Evolutionary conservation across 257 asterid species (phyloP).

Genomic region (Handroanthus guayacan): DNA sequence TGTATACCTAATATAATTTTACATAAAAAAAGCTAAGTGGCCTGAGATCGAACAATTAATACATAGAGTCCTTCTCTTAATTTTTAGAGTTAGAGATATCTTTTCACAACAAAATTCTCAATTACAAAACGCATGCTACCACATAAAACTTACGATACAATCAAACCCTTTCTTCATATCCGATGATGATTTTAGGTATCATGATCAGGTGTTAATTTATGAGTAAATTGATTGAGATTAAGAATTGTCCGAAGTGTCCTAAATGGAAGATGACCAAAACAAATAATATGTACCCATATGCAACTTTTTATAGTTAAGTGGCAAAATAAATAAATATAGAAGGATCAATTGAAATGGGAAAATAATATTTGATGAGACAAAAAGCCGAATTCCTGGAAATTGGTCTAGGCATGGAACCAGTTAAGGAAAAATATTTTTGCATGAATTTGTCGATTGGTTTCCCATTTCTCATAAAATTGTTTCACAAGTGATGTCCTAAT

Average conservation of each 20-base stretch:
- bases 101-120: too few species aligned
- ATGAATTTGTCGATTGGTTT: conserved; percentile 42
- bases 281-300: not conserved
- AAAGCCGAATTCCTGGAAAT: conserved; percentile 46
- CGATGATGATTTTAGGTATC: too few species aligned
- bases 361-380: conserved; percentile 26
- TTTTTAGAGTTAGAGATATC: too few species aligned
- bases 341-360: not conserved
- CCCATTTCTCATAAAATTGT: conserved; percentile 34
- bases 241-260: not conserved
- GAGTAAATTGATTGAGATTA: not conserved
- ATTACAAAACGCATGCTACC: too few species aligned
- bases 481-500: conserved; percentile 56
- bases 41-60: too few species aligned
- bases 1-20: too few species aligned
- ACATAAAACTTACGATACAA: too few species aligned
- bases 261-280: not conserved
- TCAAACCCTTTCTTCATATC: too few species aligned
- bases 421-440: conserved; percentile 20
- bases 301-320: not conserved
- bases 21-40: too few species aligned
- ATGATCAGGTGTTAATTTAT: too few species aligned
- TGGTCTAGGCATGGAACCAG: conserved; percentile 34
- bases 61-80: too few species aligned
- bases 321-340: not conserved